Evolutionary conservation across 257 asterid species (phyloP).

Genomic region (Lycium barbarum): DNA sequence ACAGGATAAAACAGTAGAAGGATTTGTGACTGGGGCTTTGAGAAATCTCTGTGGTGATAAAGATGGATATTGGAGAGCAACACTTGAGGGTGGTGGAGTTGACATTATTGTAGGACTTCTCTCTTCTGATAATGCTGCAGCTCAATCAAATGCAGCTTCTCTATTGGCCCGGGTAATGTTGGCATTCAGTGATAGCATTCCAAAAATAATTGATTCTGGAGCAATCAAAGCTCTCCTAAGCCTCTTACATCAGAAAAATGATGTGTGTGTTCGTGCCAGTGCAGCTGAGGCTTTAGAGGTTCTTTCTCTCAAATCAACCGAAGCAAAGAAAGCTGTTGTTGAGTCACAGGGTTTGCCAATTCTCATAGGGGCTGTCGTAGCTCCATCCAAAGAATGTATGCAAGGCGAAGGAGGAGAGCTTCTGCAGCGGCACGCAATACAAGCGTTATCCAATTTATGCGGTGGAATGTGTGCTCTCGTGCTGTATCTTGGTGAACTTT

Average conservation of each 20-base stretch:
- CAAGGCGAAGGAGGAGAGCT: conserved; percentile 76
- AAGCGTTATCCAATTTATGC: conserved; percentile 73
- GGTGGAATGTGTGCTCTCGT: conserved; percentile 75
- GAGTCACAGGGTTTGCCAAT: conserved; percentile 71
- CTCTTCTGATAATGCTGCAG: conserved; percentile 60
- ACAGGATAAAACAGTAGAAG: conserved; percentile 81
- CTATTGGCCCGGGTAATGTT: conserved; percentile 73
- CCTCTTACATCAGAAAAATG: conserved; percentile 66
- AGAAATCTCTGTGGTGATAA: conserved; percentile 89
- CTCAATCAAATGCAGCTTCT: conserved; percentile 90
- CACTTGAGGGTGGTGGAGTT: conserved; percentile 87
- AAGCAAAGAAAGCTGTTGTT: conserved; percentile 62
- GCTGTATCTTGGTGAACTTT: conserved; percentile 79
- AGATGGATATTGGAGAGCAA: conserved; percentile 78
- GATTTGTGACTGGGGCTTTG: conserved; percentile 75
- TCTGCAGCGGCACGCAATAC: conserved; percentile 71
- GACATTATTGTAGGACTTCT: conserved; percentile 75
- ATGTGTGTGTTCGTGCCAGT: conserved; percentile 76
- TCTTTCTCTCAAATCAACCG: conserved; percentile 66
- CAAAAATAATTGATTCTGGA: conserved; percentile 71
- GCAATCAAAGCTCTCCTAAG: conserved; percentile 65
- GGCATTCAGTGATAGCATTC: conserved; percentile 67
- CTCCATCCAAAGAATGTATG: conserved; percentile 87
- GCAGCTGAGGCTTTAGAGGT: conserved; percentile 91
- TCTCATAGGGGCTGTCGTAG: conserved; percentile 77